These are phyloP conservation scores for Blumeriella jaapii DNA, from an alignment of 2,329 filamentous ascomycete species.

Conservation along the genomic window DNA sequence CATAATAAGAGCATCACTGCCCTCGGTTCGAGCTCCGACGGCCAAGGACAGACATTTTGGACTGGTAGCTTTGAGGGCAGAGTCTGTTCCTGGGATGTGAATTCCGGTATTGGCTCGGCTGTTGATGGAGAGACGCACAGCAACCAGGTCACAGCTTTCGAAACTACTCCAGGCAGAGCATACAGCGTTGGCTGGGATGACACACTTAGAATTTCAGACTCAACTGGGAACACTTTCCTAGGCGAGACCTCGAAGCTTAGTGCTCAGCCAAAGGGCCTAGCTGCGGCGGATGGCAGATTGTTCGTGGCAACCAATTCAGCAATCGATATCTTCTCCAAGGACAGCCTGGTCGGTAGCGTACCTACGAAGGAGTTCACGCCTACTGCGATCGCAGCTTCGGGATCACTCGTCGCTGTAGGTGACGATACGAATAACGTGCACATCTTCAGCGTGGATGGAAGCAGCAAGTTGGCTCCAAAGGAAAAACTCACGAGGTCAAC, in stretches of 20 bases:
- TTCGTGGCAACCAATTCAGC: constrained; percentile 42
- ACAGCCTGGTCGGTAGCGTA: constrained; percentile 46
- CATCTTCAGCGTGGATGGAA: constrained; percentile 55
- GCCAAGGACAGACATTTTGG: constrained; percentile 52
- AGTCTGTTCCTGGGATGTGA: constrained; percentile 72
- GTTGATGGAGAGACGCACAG: constrained; percentile 75
- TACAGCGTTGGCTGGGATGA: constrained; percentile 94
- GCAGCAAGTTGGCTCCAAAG: constrained; percentile 38
- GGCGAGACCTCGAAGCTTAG: constrained; percentile 56
- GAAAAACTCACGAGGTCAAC: constrained; percentile 50
- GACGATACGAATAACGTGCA: constrained; percentile 62
- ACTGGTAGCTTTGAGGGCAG: constrained; percentile 90
- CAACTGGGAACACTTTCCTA: constrained; percentile 62
- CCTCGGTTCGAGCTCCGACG: constrained; percentile 43
- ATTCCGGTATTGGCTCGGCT: constrained; percentile 53
- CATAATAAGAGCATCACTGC: constrained; percentile 89
- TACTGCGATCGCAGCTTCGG: constrained; percentile 59
- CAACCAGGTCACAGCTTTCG: constrained; percentile 74
- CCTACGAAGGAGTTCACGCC: constrained; percentile 52
- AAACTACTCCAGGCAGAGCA: constrained; percentile 49
- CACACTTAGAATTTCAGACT: constrained; percentile 67
- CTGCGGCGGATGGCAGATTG: constrained; percentile 38
- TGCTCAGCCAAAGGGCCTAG: constrained; percentile 70
- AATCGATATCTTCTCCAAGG: constrained; percentile 47
- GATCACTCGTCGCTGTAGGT: constrained; percentile 62